phyloP scores from a whole-genome alignment of 805 yeast species.

The Metschnikowia rubicola region DNA sequence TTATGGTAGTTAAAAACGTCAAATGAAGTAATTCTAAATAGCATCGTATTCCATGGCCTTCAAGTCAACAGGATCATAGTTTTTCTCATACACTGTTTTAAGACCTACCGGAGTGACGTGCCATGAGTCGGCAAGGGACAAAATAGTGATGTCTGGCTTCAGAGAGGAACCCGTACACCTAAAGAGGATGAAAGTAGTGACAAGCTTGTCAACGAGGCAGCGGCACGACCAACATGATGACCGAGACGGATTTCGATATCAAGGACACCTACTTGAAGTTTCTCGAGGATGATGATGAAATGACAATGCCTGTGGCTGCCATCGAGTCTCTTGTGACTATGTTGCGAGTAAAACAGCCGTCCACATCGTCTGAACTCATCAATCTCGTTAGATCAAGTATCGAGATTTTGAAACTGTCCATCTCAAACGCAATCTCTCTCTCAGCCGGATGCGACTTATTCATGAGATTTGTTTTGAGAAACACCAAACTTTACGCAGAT shows the following conservation, averaged over 20 bases:
- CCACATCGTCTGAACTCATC: slow-evolving; percentile 91
- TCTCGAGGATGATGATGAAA: slow-evolving; percentile 85
- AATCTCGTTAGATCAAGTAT: slow-evolving; percentile 76
- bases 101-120: too few species aligned
- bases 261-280: slow-evolving; percentile 75
- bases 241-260: slow-evolving; percentile 57
- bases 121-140: too few species aligned
- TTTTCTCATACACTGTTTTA: too few species aligned
- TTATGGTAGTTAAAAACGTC: too few species aligned
- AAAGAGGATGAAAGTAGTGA: neutral
- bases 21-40: too few species aligned
- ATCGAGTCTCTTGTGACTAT: slow-evolving; percentile 89
- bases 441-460: slow-evolving; percentile 98
- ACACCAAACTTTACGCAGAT: slow-evolving; percentile 81
- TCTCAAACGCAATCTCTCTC: slow-evolving; percentile 86
- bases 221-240: neutral
- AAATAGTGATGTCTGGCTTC: too few species aligned
- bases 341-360: slow-evolving; percentile 77
- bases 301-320: slow-evolving; percentile 99
- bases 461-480: slow-evolving; percentile 87
- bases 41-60: too few species aligned
- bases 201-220: too few species aligned
- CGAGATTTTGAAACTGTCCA: slow-evolving; percentile 65
- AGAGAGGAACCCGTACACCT: slow-evolving; percentile 3
- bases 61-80: too few species aligned